Base-by-base conservation (phyloP, 2,329 filamentous ascomycete species). In the Fusarium papillatum region DNA sequence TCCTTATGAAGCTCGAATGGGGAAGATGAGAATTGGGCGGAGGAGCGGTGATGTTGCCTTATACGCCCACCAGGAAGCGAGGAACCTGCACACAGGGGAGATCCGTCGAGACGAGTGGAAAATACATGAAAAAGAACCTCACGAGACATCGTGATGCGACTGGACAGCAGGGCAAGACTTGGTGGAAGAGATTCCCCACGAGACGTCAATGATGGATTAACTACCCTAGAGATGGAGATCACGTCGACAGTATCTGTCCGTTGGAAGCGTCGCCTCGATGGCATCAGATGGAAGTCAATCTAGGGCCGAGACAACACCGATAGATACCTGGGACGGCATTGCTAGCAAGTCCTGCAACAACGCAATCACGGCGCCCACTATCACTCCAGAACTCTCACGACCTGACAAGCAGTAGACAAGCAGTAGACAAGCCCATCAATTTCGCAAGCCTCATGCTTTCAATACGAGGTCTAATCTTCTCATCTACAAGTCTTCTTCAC, bases 401-500 rank as follows among this genome's bases (percentile, higher is more conserved):
- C 11, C 4, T 13, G 5, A 34, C 11, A 34, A 5, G 31, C 11
- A 34, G 31, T 1, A 1, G 5, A 34, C 11, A 34, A 5, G 31
- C 11, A 34, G 31, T 1, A 1, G 11, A 13, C 4, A 34, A 11
- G 31, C 1, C 1, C 9, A 31, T 10, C 10, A 31, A 11, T 31
- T 31, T 11, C 31, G 31, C 7, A 8, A 8, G 29, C 29, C 7
- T 29, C 29, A 29, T 29, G 29, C 7, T 29, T 29, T 9, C 29
- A 29, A 29, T 29, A 7, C 7, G 7, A 29, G 7, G 31, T 31
- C 31, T 4, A 11, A 3, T 11, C 10, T 11, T 11, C 10, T 31
- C 10, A 31, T 48, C 14, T 24, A 39, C 6, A 17, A 29, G 19
- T 81, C 83, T 84, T 84, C 83, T 77, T 83, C 81, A 81, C 82